Evolutionary conservation across 495 filamentous ascomycete genomes (phyloP), one percentile per base, ranked within the genome.

Genomic region (Talaromyces borbonicus): DNA sequence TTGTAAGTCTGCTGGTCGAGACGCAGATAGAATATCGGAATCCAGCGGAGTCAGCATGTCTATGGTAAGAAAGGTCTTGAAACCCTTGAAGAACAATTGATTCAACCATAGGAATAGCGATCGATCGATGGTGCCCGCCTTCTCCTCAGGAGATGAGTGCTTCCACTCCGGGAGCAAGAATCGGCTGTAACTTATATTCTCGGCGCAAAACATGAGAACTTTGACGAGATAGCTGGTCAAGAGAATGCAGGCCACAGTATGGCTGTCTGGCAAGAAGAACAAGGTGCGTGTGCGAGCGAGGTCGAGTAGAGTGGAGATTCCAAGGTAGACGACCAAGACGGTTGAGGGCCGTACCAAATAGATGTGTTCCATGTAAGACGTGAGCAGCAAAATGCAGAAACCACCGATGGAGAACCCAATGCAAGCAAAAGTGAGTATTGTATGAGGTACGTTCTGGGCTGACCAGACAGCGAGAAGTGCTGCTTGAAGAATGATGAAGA

Each of bases 61-160:
- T 9, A 60, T 48, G 1, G 59, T 53, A 1, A 81, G 55, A 7
- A 63, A 52, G 22, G 52, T 60, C 7, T 43, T 60, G 26, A 69
- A 73, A 0, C 77, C 77, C 12, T 51, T 49, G 14, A 43, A 49
- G 16, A 83, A 65, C 5, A 81, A 44, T 19, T 23, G 41, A 47
- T 74, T 77, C 24, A 80, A 56, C 77, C 79, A 82, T 47, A 56
- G 71, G 54, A 76, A 78, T 3, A 74, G 48, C 9, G 49, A 57
- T 3, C 68, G 65, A 32, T 56, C 67, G 46, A 71, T 68, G 3
- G 74, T 54, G 2, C 74, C 66, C 36, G 58, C 66, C 1, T 68
- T 77, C 24, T 69, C 67, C 53, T 85, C 80, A 0, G 71, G 67
- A 5, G 75, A 62, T 29, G 57, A 55, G 11, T 58, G 43, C 11